Evolutionary conservation across 2,329 filamentous ascomycete genomes (phyloP).

Genomic region (Trichoderma atroviride): DNA sequence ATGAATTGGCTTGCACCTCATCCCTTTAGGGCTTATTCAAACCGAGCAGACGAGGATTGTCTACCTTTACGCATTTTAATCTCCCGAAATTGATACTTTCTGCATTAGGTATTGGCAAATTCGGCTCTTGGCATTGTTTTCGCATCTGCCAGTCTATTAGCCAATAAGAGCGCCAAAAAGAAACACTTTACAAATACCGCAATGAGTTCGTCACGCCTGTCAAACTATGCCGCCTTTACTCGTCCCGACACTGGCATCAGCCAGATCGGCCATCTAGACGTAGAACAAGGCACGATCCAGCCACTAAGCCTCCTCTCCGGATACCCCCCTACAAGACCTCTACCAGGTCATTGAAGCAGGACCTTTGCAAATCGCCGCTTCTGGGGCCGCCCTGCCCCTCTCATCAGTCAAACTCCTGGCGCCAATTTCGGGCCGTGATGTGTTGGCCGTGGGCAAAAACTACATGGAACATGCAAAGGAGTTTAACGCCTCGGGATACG

Average conservation of each 20-base stretch:
- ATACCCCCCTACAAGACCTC: neutral
- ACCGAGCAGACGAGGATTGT: neutral
- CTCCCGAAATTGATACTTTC: neutral
- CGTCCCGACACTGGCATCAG: neutral
- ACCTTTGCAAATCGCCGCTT: slow-evolving; percentile 4
- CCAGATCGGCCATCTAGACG: slow-evolving; percentile 8
- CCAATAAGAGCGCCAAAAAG: neutral
- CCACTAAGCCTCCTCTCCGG: slow-evolving; percentile 18
- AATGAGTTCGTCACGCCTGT: slow-evolving; percentile 12
- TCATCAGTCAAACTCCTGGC: slow-evolving; percentile 11
- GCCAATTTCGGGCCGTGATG: slow-evolving; percentile 5
- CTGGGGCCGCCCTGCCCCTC: neutral
- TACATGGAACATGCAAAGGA: slow-evolving; percentile 22
- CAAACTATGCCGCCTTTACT: slow-evolving; percentile 14
- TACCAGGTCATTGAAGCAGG: slow-evolving; percentile 19
- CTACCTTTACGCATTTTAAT: neutral
- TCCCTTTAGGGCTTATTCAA: neutral
- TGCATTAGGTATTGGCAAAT: neutral
- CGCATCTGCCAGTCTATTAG: neutral
- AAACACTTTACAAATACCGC: slow-evolving; percentile 2
- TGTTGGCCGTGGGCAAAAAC: slow-evolving; percentile 16
- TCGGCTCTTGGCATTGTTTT: neutral
- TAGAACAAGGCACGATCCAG: neutral
- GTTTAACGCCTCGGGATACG: slow-evolving; percentile 15
- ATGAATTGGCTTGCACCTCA: neutral